Base-by-base conservation (phyloP, 1,284 basidiomycete genomes). In the Fomitopsis schrenkii region DNA sequence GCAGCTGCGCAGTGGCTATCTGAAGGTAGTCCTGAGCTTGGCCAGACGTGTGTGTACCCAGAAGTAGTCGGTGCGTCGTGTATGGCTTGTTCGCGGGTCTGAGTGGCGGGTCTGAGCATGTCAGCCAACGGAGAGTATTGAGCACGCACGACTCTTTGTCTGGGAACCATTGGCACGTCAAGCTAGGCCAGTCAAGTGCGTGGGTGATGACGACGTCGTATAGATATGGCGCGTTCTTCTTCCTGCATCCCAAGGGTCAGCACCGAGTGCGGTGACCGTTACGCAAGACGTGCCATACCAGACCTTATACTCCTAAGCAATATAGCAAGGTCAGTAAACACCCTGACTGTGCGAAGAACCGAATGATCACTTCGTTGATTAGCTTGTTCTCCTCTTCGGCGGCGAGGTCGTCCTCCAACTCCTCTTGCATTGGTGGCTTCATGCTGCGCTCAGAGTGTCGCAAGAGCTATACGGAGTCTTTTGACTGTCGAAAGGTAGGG, bases 151-250 rank as follows among this genome's bases (percentile, higher is more conserved):
- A 84, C 77, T 98, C 95, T 76, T 90, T 91, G 80, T 99, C 97
- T 0, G 97, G 97, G 74, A 99, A 94, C 97, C 97, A 99, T 78
- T 99, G 97, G 74, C 94, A 96, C 2, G 97, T 99, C 70, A 99
- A 76, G 70, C 91, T 95, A 17, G 97, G 97, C 97, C 97, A 99
- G 74, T 98, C 95, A 59, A 99, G 83, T 30, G 97, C 97, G 73
- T 98, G 96, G 0, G 97, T 98, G 70, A 99, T 92, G 66, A 99
- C 94, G 22, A 97, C 84, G 77, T 99, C 97, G 77, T 99, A 99
- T 30, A 98, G 85, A 77, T 97, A 98, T 22, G 94, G 95, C 54
- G 95, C 93, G 77, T 97, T 97, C 81, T 97, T 97, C 85, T 97
- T 98, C 93, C 93, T 93, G 69, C 48, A 28, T 59, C 53, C 55